phyloP scores from a whole-genome alignment of 257 asterid species.

The Apocynum venetum region DNA sequence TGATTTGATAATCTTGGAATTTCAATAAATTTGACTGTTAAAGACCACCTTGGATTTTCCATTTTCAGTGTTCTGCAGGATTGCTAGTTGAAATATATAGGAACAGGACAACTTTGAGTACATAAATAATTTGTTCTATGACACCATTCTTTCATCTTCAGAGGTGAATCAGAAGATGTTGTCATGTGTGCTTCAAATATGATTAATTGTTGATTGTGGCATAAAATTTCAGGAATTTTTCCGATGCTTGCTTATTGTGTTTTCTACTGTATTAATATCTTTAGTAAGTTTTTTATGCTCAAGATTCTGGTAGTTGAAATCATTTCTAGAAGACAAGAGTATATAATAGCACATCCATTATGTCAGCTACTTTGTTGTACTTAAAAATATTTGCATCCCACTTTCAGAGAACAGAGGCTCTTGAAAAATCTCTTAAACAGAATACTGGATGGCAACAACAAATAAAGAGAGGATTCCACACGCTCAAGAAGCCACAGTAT shows the following conservation, averaged over 20 bases:
- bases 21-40: not conserved
- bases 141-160: not conserved
- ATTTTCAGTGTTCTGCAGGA: not conserved
- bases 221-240: not conserved
- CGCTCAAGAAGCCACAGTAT: slow-evolving; percentile 65
- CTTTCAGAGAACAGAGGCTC: slow-evolving; percentile 54
- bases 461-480: slow-evolving; percentile 80
- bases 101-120: not conserved
- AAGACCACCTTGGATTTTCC: not conserved
- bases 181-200: not conserved
- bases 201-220: not conserved
- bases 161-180: not conserved
- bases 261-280: not conserved
- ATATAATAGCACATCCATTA: not conserved
- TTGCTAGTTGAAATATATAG: not conserved
- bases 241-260: not conserved
- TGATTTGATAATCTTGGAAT: not conserved
- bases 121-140: not conserved
- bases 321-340: not conserved
- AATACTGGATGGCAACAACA: slow-evolving; percentile 76
- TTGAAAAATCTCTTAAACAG: slow-evolving; percentile 32
- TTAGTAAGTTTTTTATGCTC: not conserved
- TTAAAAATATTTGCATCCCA: not conserved
- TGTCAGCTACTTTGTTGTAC: not conserved
- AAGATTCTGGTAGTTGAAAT: slow-evolving; percentile 2